Evolutionary conservation across 169 alveolate genomes (phyloP).

Genomic region (Plasmodium gaboni): DNA sequence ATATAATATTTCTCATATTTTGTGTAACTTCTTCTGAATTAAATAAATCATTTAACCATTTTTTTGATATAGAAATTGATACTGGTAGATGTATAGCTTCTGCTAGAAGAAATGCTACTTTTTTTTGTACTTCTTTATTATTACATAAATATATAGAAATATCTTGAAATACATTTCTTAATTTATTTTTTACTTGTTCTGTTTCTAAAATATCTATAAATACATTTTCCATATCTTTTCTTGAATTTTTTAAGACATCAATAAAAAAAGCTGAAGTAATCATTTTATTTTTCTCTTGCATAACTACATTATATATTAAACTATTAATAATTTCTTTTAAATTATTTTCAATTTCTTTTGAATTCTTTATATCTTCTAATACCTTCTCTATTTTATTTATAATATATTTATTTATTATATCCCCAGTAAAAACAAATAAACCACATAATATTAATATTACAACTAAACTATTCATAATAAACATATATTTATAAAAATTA

Average conservation of each 20-base stretch:
- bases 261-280: conserved; percentile 4
- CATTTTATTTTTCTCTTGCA: conserved; percentile 25
- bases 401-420: conserved; percentile 10
- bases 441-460: background rate
- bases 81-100: conserved; percentile 34
- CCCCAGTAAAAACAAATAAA: conserved; percentile 2
- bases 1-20: conserved; percentile 22
- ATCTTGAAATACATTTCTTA: background rate
- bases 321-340: conserved; percentile 14
- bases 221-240: conserved; percentile 4
- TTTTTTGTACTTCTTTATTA: conserved; percentile 29
- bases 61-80: conserved; percentile 7
- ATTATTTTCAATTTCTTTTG: conserved; percentile 1
- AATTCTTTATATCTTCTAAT: conserved; percentile 17
- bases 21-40: conserved; percentile 22
- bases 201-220: conserved; percentile 26
- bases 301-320: background rate
- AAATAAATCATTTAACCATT: conserved; percentile 20
- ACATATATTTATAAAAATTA: conserved; percentile 7
- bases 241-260: conserved; percentile 14
- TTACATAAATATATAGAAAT: conserved; percentile 7
- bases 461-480: conserved; percentile 1
- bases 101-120: conserved; percentile 1
- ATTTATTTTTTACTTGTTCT: conserved; percentile 10
- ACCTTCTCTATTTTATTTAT: conserved; percentile 2